Base-by-base conservation (phyloP, 2,329 filamentous ascomycete species). In the Fusarium irregulare region DNA sequence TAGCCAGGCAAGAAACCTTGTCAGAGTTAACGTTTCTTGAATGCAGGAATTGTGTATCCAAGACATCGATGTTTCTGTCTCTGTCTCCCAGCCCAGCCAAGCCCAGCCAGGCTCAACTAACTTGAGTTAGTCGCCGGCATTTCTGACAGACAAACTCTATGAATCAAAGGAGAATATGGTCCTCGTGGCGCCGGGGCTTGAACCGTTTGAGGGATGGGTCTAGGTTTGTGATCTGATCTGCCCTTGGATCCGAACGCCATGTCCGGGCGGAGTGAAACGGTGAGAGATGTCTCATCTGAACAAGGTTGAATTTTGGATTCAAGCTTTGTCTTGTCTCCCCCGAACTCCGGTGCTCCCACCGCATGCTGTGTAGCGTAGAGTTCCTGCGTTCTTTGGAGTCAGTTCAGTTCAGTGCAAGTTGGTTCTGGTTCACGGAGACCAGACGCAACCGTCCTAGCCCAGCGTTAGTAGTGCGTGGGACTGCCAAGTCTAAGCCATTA, bases 301-400 rank as follows among this genome's bases (percentile, higher is more conserved):
- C 48, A 59, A 70, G 63, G 53, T 62, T 67, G 63, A 72, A 44
- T 59, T 34, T 56, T 32, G 41, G 46, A 45, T 40, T 46, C 45
- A 67, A 72, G 70, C 66, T 70, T 64, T 64, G 50, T 56, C 56
- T 44, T 64, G 50, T 55, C 56, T 44, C 58, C 63, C 50, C 56
- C 49, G 41, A 53, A 44, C 51, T 61, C 53, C 56, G 34, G 32
- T 40, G 48, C 50, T 70, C 60, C 60, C 66, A 63, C 73, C 60
- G 46, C 54, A 60, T 73, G 66, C 56, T 71, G 68, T 64, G 60
- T 71, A 74, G 68, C 72, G 70, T 68, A 70, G 64, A 73, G 70
- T 74, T 74, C 71, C 64, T 75, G 72, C 67, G 58, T 67, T 70
- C 21, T 49, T 27, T 71, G 56, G 48, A 55, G 58, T 58, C 58